phyloP scores from a whole-genome alignment of 345 rosid species.

The Populus alba region DNA sequence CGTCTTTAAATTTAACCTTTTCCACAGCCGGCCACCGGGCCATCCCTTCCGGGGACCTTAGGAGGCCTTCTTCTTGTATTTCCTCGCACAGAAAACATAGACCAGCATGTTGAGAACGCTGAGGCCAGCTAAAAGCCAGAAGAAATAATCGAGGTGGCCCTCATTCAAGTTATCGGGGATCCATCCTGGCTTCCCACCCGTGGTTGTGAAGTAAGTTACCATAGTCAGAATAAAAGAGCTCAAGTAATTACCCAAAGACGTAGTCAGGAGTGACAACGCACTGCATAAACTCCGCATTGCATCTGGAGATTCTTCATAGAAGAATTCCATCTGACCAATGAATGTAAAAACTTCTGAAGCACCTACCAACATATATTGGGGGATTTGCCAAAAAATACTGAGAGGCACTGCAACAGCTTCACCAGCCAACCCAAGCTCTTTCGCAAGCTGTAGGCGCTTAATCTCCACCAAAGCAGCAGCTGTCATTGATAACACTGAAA shows the following conservation, averaged over 20 bases:
- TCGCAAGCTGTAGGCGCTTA: conserved; percentile 56
- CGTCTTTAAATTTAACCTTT: not conserved
- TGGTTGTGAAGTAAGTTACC: conserved; percentile 65
- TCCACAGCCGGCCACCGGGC: not conserved
- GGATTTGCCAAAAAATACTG: conserved; percentile 83
- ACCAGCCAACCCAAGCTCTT: conserved; percentile 68
- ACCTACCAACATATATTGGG: conserved; percentile 80
- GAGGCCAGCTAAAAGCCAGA: conserved; percentile 88
- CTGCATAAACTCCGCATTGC: conserved; percentile 91
- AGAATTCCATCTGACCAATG: conserved; percentile 86
- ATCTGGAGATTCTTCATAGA: conserved; percentile 93
- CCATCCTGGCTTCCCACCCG: conserved; percentile 70
- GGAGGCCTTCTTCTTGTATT: conserved; percentile 56
- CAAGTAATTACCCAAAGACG: conserved; percentile 75
- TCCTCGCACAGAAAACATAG: conserved; percentile 60
- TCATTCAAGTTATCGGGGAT: conserved; percentile 78
- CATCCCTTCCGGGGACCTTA: not conserved
- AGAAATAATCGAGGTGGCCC: conserved; percentile 91
- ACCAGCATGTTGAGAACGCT: conserved; percentile 61
- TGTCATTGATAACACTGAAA: conserved; percentile 68
- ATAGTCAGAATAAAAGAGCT: conserved; percentile 79
- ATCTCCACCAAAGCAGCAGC: conserved; percentile 87
- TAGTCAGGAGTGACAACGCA: conserved; percentile 69
- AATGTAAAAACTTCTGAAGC: conserved; percentile 85
- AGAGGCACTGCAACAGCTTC: conserved; percentile 56